Conservation (phyloP, 176 grass and related monocot species). For the Pontederia crassipes region DNA sequence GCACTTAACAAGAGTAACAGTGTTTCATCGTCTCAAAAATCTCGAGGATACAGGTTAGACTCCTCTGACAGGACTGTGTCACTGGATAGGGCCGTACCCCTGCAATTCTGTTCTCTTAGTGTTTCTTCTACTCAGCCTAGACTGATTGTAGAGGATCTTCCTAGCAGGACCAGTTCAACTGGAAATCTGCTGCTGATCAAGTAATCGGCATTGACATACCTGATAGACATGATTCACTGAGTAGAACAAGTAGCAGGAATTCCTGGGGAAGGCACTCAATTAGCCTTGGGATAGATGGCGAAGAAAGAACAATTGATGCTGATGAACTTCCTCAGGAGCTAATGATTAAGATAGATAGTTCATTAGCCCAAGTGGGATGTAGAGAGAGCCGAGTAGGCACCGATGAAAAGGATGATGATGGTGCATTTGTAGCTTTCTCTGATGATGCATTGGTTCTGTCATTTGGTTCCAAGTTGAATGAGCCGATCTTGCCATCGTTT, state of each 20-base stretch:
- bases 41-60: constrained; percentile 3
- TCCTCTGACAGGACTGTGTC: constrained; percentile 10
- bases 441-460: constrained; percentile 29
- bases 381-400: constrained; percentile 4
- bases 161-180: background rate
- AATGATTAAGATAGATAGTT: constrained; percentile 17
- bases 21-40: background rate
- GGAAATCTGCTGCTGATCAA: constrained; percentile 1
- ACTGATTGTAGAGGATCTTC: constrained; percentile 2
- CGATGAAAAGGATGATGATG: constrained; percentile 10
- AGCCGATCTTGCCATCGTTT: background rate
- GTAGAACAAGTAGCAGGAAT: constrained; percentile 36
- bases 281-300: constrained; percentile 46
- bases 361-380: constrained; percentile 26
- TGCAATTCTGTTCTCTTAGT: background rate
- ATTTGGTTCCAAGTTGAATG: constrained; percentile 7
- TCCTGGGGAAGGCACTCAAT: constrained; percentile 30
- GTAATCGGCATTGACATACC: background rate
- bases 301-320: constrained; percentile 27
- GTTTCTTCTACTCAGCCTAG: background rate
- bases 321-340: constrained; percentile 8
- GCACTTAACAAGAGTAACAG: background rate
- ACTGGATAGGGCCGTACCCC: background rate
- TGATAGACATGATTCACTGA: constrained; percentile 12
- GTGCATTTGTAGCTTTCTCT: constrained; percentile 20